Conservation (phyloP, 129 eudicot species). For the Dittrichia graveolens region DNA sequence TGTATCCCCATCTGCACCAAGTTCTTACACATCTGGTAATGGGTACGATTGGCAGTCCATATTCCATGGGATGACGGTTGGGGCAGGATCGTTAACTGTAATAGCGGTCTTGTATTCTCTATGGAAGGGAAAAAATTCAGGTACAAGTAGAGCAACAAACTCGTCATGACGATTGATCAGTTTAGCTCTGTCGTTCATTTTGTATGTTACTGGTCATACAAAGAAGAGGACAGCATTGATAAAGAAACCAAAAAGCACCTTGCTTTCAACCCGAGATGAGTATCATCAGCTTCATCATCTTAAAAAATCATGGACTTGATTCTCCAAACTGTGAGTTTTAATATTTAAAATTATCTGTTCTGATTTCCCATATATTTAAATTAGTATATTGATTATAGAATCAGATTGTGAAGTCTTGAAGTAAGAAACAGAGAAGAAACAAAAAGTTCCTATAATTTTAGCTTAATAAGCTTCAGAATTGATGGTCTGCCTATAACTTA, state of each 20-base stretch:
- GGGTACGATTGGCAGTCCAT: conserved; percentile 54
- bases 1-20: conserved; percentile 12
- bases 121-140: conserved; percentile 34
- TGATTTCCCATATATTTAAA: background rate
- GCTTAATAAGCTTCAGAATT: background rate
- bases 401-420: conserved; percentile 2
- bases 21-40: background rate
- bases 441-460: background rate
- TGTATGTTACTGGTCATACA: conserved; percentile 27
- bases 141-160: conserved; percentile 1
- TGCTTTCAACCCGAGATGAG: too few species aligned
- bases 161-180: conserved; percentile 26
- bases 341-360: background rate
- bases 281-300: conserved; percentile 27
- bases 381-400: conserved; percentile 23
- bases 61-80: conserved; percentile 50
- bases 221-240: conserved; percentile 30
- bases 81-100: conserved; percentile 45
- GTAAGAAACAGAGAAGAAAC: background rate
- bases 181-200: background rate
- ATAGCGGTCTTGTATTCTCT: conserved; percentile 41
- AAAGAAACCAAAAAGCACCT: conserved; percentile 7
- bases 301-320: conserved; percentile 21
- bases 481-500: background rate
- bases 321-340: conserved; percentile 17